Base-by-base conservation (phyloP, 2,329 filamentous ascomycete species). In the Colletotrichum graminicola region DNA sequence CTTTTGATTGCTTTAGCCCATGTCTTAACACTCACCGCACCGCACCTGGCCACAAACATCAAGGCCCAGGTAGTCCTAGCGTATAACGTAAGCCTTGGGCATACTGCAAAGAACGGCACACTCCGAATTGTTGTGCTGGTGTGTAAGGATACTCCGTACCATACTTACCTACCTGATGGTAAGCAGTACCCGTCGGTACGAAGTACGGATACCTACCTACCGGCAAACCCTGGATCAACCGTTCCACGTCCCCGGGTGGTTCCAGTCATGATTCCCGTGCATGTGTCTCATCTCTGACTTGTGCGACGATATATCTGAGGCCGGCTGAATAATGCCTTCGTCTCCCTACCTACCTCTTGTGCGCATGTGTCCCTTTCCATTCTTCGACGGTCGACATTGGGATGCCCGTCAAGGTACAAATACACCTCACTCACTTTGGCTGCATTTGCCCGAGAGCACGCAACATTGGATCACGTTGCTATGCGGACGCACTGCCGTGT, bases 21-120 rank as follows among this genome's bases (percentile, higher is more conserved):
- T 62, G 56, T 71, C 63, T 62, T 57, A 62, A 64, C 63, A 62
- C 57, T 16, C 67, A 62, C 64, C 52, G 43, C 65, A 68, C 45
- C 57, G 43, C 65, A 68, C 45, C 57, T 71, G 36, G 36, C 65
- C 65, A 36, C 41, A 68, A 71, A 23, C 57, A 68, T 59, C 34
- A 59, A 68, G 39, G 68, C 64, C 56, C 57, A 34, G 64, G 14
- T 39, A 39, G 32, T 36, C 45, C 45, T 36, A 51, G 18, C 16
- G 45, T 45, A 45, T n/a, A 47, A 32, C 18, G 14, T 47, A 54
- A 32, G 62, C 51, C 62, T 69, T 47, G 39, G 62, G 47, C 59
- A 65, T 6, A 41, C 11, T 51, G 36, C 26, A 51, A 62, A 45
- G 59, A n/a, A 32, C 26, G 39, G 56, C 18, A 45, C 41, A 39